Base-by-base conservation (phyloP, 306 rosid genomes). In the Vicia faba region DNA sequence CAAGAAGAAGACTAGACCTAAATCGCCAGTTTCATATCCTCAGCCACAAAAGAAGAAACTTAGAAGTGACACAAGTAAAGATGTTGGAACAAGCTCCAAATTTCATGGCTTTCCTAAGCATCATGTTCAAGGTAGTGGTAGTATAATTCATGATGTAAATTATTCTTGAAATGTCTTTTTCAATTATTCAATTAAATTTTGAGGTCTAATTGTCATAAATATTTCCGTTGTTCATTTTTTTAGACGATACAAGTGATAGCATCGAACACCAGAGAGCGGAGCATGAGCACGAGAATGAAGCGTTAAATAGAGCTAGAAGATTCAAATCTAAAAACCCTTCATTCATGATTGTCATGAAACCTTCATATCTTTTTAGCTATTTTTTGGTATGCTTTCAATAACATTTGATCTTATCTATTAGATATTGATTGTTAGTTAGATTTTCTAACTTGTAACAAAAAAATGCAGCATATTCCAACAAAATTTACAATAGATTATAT, bases 391-490 rank as follows among this genome's bases (percentile, higher is more conserved):
- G 75, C n/a, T 33, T 71, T 20, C 2, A 19, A 4, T 15, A 44
- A 8, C 14, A 31, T 53, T 23, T 5, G 1, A 4, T 53, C 5
- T 20, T 53, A 20, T n/a, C 49, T 39, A 8, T 39, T 39, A 38
- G 12, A 38, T 10, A 38, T 38, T 38, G 11, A 7, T 38, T 18
- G 29, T 14, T 46, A 3, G 26, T 49, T 49, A 18, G 12, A 18
- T 18, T 28, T 25, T 61, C 19, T 61, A 5, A 62, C 61, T 9
- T 61, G 29, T 49, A 12, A 11, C 59, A 53, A 53, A 53, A 0
- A 33, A 61, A 40, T 57, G 41, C 64, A 63, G 77, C 2, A 11
- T 40, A 9, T 72, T 13, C 77, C 70, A 39, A 2, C 19, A 51
- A 3, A 49, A 25, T 72, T 72, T 53, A 10, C 64, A 14, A 10